A percentile compares a stretch with the other conserved stretches of the same genome.
Evolutionary conservation across 2,329 filamentous ascomycete species (phyloP).

Genomic region (Scedosporium apiospermum): DNA sequence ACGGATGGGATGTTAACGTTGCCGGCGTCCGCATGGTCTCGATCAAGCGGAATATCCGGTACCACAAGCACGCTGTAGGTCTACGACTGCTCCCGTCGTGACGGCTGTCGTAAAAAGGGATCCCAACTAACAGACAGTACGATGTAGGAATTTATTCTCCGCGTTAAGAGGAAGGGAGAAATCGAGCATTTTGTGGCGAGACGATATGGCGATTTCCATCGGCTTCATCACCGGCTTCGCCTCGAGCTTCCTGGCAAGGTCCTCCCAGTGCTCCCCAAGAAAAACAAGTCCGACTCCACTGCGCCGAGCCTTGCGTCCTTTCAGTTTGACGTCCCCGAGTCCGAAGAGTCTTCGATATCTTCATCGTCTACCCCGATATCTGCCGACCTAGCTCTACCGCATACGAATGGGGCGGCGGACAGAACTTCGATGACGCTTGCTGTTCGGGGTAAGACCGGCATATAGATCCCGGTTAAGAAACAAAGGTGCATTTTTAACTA

Average conservation of each 20-base stretch:
- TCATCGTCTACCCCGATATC: conserved; percentile 60
- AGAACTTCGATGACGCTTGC: conserved; percentile 17
- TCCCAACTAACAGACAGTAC: background rate
- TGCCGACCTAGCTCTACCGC: conserved; percentile 23
- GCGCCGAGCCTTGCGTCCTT: conserved; percentile 45
- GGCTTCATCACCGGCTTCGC: conserved; percentile 68
- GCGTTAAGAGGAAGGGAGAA: conserved; percentile 70
- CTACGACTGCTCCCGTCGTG: background rate
- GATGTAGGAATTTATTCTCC: conserved; percentile 75
- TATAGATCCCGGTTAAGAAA: too few relatives aligned
- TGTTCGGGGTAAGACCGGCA: conserved; percentile 25
- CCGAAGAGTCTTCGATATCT: conserved; percentile 71
- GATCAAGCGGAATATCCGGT: conserved; percentile 75
- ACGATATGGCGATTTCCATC: conserved; percentile 79
- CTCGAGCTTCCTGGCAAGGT: conserved; percentile 86
- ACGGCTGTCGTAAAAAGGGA: background rate
- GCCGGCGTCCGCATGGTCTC: conserved; percentile 75
- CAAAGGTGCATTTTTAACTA: background rate
- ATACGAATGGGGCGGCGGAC: background rate
- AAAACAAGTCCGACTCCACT: conserved; percentile 76
- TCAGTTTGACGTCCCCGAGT: conserved; percentile 52
- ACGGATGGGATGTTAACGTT: conserved; percentile 96
- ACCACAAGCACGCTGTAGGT: conserved; percentile 83
- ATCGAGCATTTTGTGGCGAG: conserved; percentile 72
- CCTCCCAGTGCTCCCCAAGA: conserved; percentile 75